Base-by-base conservation (phyloP, 192 early-diverging fungal genomes). In the Piromyces sp. region DNA sequence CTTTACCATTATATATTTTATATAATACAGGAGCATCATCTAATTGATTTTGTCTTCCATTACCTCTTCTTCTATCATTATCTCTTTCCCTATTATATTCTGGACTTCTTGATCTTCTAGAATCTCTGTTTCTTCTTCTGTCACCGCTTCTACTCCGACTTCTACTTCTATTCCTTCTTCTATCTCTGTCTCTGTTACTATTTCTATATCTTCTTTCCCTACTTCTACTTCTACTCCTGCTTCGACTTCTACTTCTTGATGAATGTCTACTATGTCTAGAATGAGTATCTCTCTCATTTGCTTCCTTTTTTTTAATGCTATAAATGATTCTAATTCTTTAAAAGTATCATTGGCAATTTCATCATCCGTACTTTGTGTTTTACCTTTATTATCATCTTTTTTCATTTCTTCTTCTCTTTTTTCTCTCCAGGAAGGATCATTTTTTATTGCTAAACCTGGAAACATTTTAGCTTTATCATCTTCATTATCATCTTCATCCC, bases 1-100 rank as follows among this genome's bases (percentile, higher is more conserved):
- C 92, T 30, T 86, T 90, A 16, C 96, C 97, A 30, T 86, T 82
- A 85, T 99, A 99, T 30, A 99, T 96, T 84, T 97, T 96, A 89
- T 97, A 96, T 2, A 97, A 85, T 0, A 97, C 84, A 0, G 97
- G 96, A 1, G 87, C 88, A 29, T 94, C 93, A 81, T 97, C 96
- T 22, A 94, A 17, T 29, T 31, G 31, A n/a, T 84, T 40, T 58
- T 51, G 31, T 58, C 58, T 30, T 33, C 84, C 80, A 33, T 28
- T 26, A 22, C 30, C 30, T 33, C 58, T 82, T 15, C 85, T 33
- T 40, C 84, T 28, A 79, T 82, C 31, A 15, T 80, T 36, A 79
- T 84, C 81, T 31, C 80, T 68, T 11, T 68, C 51, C n/a, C 51
- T 68, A 26, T 51, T 51, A 51, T 68, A n/a, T n/a, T 68, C 51